Evolutionary conservation across 768 basidiomycete genomes (phyloP).

Genomic region (Lentinus tigrinus): DNA sequence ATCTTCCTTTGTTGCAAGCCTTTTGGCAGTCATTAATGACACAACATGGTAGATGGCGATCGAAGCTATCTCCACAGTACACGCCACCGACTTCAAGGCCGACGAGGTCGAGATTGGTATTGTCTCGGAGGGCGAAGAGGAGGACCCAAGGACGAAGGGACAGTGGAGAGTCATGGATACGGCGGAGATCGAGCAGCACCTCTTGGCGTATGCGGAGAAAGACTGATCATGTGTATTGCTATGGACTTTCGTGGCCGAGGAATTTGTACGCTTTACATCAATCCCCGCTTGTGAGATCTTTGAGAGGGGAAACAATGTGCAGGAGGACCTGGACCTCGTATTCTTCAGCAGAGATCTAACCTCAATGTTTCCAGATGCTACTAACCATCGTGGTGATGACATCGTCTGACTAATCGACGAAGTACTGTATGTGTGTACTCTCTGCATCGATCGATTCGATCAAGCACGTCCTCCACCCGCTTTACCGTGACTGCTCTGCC

Average conservation of each 20-base stretch:
- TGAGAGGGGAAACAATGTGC: too few relatives aligned
- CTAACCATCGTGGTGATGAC: too few relatives aligned
- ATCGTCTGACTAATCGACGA: too few relatives aligned
- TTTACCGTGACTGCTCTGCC: too few relatives aligned
- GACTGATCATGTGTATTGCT: constrained; percentile 48
- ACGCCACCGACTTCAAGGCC: constrained; percentile 94
- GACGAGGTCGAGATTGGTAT: constrained; percentile 96
- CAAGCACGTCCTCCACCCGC: too few relatives aligned
- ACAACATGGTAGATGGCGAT: constrained; percentile 99
- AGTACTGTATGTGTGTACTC: too few relatives aligned
- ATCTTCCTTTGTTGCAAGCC: neutral
- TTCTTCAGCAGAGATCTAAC: too few relatives aligned
- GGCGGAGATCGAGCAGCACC: constrained; percentile 73
- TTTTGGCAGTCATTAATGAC: too few relatives aligned
- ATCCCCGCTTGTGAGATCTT: neutral
- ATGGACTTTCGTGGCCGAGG: constrained; percentile 3
- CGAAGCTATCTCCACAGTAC: constrained; percentile 90
- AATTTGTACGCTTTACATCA: neutral
- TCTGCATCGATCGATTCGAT: too few relatives aligned
- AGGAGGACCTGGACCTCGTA: too few relatives aligned
- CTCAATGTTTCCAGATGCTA: too few relatives aligned
- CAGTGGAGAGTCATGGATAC: constrained; percentile 79
- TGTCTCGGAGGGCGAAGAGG: constrained; percentile 73
- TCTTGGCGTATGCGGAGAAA: constrained; percentile 88
- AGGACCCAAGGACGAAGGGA: constrained; percentile 69